Evolutionary conservation across 2,329 filamentous ascomycete species (phyloP).

Genomic region (Aschersonia sp.): DNA sequence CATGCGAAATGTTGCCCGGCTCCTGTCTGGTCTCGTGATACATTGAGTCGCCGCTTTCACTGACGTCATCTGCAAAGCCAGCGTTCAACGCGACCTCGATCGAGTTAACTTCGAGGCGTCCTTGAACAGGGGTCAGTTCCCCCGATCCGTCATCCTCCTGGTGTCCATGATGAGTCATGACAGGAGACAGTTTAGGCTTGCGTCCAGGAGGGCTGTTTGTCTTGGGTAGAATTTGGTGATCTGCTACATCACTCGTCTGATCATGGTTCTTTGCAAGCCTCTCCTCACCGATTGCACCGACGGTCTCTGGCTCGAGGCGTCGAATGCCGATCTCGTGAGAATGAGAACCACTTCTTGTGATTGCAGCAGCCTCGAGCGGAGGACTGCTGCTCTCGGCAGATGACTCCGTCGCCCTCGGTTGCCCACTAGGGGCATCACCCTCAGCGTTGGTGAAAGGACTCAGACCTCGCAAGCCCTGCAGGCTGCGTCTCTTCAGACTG

Average conservation of each 20-base stretch:
- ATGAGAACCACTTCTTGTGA: neutral
- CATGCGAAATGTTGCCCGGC: conserved; percentile 52
- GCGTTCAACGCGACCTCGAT: no score
- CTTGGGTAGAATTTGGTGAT: neutral
- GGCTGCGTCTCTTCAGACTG: conserved; percentile 60
- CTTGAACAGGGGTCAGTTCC: neutral
- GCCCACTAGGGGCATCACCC: conserved; percentile 13
- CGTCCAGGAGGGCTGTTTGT: no score
- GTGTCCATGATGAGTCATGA: neutral
- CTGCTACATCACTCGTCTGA: neutral
- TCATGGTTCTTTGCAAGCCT: neutral
- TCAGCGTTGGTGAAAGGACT: conserved; percentile 65
- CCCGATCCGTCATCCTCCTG: neutral
- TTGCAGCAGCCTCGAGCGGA: neutral
- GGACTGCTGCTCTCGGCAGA: conserved; percentile 6
- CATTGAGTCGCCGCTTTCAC: conserved; percentile 49
- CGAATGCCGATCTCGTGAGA: neutral
- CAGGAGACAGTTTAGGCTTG: no score
- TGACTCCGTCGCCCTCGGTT: conserved; percentile 6
- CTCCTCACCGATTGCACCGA: neutral
- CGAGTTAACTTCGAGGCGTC: conserved; percentile 8
- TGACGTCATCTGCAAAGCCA: conserved; percentile 20
- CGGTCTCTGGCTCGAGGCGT: neutral
- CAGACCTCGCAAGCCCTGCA: conserved; percentile 60
- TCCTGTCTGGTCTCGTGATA: conserved; percentile 48